Percentiles rank a stretch among this genome's conserved stretches.
phyloP scores from a whole-genome alignment of 2,329 filamentous ascomycete genomes.

The Colletotrichum magnum region DNA sequence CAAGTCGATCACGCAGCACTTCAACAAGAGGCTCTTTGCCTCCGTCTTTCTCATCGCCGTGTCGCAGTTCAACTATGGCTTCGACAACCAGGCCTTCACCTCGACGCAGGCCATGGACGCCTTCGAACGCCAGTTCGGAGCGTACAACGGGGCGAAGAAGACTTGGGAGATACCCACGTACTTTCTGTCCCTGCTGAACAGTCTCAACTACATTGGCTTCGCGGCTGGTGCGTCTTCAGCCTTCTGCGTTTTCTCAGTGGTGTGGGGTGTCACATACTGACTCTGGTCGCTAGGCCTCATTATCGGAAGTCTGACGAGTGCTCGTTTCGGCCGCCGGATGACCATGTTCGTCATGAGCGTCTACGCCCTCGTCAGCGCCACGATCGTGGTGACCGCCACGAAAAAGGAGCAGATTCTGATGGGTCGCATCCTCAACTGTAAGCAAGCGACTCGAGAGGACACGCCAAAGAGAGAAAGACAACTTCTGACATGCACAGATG shows the following conservation, averaged over 20 bases:
- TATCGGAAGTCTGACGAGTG: constrained; percentile 46
- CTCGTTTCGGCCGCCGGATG: constrained; percentile 50
- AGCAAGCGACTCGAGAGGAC: background rate
- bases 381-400: constrained; percentile 50
- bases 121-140: constrained; percentile 52
- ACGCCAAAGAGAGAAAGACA: background rate
- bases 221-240: constrained; percentile 44
- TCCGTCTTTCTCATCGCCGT: constrained; percentile 48
- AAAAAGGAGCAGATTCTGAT: constrained; percentile 50
- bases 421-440: constrained; percentile 52
- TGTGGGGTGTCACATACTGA: background rate
- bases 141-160: constrained; percentile 43
- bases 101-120: constrained; percentile 55
- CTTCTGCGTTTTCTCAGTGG: background rate
- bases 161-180: constrained; percentile 45
- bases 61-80: constrained; percentile 57
- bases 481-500: constrained; percentile 34
- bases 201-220: constrained; percentile 52
- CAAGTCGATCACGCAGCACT: constrained; percentile 23
- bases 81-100: constrained; percentile 52
- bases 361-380: constrained; percentile 52
- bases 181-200: constrained; percentile 54
- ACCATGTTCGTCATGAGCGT: constrained; percentile 55
- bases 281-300: constrained; percentile 24
- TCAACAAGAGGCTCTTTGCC: constrained; percentile 39